Base-by-base conservation (phyloP, 2,329 filamentous ascomycete genomes). In the Talaromyces funiculosus region DNA sequence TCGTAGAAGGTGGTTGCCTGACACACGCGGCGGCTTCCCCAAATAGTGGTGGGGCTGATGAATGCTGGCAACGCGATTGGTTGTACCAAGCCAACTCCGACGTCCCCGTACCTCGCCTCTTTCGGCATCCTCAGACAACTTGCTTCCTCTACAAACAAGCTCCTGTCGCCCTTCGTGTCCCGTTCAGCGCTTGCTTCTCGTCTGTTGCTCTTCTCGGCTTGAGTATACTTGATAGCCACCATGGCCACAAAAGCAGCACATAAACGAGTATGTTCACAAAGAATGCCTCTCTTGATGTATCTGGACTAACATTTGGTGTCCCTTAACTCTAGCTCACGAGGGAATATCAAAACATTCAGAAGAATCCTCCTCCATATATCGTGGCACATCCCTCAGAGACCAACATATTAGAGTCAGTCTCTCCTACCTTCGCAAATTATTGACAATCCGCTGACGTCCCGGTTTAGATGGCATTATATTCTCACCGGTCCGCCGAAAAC, bases 401-500 rank as follows among this genome's bases (percentile, higher is more conserved):
- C 43, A 96, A 96, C 74, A 96, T 96, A 66, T 84, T 97, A 53
- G 92, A 97, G 88, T 90, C 77, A 62, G 84, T 75, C 37, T n/a
- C 5, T 24, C 31, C 6, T 55, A 16, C 18, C 5, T 9, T 24
- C 18, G 37, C 26, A 5, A 24, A n/a, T 18, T 2, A 43, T 4
- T 12, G 26, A 35, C 29, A 42, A 10, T n/a, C 47, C 10, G 29
- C 47, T 51, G 29, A 51, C 47, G n/a, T 33, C 8, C 26, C 35
- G 29, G 16, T 47, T n/a, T 69, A 90, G 88, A 78, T 96, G 91
- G 91, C 91, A 96, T 78, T 96, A 95, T 78, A 90, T 97, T 71
- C 89, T 97, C 66, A 97, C 92, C 38, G 94, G 94, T 1, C 93
- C 94, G 35, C 92, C 95, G 63, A 86, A 92, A 62, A 99, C 94